These are phyloP conservation scores for Chrysanthemum makinoi DNA, from an alignment of 129 eudicot species.

Conservation along the genomic window DNA sequence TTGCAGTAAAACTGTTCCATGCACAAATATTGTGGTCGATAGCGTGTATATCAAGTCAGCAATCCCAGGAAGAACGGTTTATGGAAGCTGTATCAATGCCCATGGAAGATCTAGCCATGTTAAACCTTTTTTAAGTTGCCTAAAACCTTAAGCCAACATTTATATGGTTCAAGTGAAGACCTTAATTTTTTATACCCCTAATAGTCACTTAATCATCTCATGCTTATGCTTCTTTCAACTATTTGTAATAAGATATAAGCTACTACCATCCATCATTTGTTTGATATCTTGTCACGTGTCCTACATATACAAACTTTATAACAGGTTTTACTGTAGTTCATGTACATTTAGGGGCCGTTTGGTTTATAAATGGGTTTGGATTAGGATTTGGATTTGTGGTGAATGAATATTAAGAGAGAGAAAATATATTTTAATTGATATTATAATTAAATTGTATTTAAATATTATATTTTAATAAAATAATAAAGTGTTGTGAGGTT, in stretches of 20 bases:
- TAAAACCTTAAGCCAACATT: slow-evolving; percentile 31
- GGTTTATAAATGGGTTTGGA: no score
- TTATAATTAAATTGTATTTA: no score
- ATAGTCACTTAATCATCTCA: background rate
- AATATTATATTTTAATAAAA: no score
- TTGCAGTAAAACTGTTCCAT: slow-evolving; percentile 58
- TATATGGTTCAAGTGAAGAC: slow-evolving; percentile 7
- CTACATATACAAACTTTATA: slow-evolving; percentile 6
- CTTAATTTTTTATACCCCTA: slow-evolving; percentile 2
- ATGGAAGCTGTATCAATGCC: slow-evolving; percentile 53
- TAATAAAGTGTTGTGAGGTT: no score
- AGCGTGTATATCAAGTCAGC: slow-evolving; percentile 47
- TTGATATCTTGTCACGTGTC: background rate
- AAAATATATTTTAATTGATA: no score
- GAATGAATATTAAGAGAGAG: no score
- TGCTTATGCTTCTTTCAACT: slow-evolving; percentile 14
- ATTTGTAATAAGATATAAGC: slow-evolving; percentile 18
- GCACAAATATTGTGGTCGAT: slow-evolving; percentile 49
- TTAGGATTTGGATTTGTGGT: no score
- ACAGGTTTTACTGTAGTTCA: no score
- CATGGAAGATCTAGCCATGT: slow-evolving; percentile 52
- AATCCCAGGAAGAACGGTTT: slow-evolving; percentile 40
- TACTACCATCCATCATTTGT: slow-evolving; percentile 11
- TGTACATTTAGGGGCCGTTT: no score
- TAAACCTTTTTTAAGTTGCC: slow-evolving; percentile 56